Conservation (phyloP, 495 filamentous ascomycete species). For the Entonaema liquescens region DNA sequence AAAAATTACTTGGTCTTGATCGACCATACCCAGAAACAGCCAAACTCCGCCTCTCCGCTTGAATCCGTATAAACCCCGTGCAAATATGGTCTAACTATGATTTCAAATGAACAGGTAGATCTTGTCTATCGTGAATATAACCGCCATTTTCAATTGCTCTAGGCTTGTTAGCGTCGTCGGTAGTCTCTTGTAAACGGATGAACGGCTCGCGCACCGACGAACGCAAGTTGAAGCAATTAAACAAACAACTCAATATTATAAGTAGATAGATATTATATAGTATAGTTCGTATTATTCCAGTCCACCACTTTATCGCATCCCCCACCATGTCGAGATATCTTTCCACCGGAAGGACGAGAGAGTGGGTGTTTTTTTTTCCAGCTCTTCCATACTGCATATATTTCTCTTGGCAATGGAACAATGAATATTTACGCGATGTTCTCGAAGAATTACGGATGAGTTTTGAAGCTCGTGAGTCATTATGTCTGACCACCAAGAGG, state of each 20-base stretch:
- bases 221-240: conserved; percentile 13
- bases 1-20: conserved; percentile 17
- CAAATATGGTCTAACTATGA: not conserved
- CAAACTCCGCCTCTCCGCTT: conserved; percentile 13
- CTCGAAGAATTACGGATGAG: conserved; percentile 18
- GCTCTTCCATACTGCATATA: conserved; percentile 12
- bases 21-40: conserved; percentile 27
- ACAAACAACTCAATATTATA: conserved; percentile 13
- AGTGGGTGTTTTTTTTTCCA: conserved; percentile 14
- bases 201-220: conserved; percentile 35
- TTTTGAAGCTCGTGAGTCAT: conserved; percentile 4
- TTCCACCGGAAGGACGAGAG: conserved; percentile 15
- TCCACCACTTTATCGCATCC: conserved; percentile 8
- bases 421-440: conserved; percentile 13
- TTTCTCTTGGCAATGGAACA: conserved; percentile 29
- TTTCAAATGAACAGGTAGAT: conserved; percentile 4
- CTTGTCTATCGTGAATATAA: conserved; percentile 21
- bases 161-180: conserved; percentile 29
- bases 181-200: conserved; percentile 33
- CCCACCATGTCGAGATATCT: conserved; percentile 30
- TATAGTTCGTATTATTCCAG: not conserved
- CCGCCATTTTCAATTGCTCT: conserved; percentile 21
- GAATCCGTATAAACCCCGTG: conserved; percentile 1
- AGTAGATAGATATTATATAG: no score
- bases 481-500: not conserved